Percentiles rank a stretch among this genome's conserved stretches.
phyloP scores from a whole-genome alignment of 192 early-diverging fungal genomes.

The Gryganskiella cystojenkinii region DNA sequence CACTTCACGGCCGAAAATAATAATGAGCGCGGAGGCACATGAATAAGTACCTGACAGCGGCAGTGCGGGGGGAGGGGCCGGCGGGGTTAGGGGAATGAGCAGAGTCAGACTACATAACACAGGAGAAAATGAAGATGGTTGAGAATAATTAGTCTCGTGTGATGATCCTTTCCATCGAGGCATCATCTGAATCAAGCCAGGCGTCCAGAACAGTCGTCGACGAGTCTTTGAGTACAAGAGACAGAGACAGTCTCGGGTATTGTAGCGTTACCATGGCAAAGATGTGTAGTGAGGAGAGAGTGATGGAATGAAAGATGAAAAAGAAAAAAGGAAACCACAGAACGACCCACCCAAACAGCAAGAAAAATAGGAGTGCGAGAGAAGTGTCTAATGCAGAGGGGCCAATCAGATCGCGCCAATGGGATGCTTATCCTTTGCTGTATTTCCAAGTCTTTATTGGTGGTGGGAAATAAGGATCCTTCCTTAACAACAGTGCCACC shows the following conservation, averaged over 20 bases:
- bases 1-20: not conserved
- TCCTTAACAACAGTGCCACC: no score
- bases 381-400: not conserved
- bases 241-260: not conserved
- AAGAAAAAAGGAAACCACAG: not conserved
- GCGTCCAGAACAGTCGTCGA: no score
- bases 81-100: slow-evolving; percentile 50
- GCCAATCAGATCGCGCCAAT: slow-evolving; percentile 31
- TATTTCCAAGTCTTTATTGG: no score
- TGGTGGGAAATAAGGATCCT: no score
- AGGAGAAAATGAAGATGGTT: not conserved
- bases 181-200: no score
- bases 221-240: not conserved
- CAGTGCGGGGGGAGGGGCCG: slow-evolving; percentile 41
- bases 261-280: slow-evolving; percentile 23
- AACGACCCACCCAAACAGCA: not conserved
- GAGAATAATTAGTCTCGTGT: no score
- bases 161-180: no score
- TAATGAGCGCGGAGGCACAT: not conserved
- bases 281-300: not conserved
- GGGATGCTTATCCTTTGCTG: no score
- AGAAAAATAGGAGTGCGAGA: not conserved
- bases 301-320: not conserved
- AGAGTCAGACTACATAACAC: slow-evolving; percentile 44
- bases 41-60: slow-evolving; percentile 37